phyloP scores from a whole-genome alignment of 2,329 filamentous ascomycete genomes.

The Pyricularia sp. region DNA sequence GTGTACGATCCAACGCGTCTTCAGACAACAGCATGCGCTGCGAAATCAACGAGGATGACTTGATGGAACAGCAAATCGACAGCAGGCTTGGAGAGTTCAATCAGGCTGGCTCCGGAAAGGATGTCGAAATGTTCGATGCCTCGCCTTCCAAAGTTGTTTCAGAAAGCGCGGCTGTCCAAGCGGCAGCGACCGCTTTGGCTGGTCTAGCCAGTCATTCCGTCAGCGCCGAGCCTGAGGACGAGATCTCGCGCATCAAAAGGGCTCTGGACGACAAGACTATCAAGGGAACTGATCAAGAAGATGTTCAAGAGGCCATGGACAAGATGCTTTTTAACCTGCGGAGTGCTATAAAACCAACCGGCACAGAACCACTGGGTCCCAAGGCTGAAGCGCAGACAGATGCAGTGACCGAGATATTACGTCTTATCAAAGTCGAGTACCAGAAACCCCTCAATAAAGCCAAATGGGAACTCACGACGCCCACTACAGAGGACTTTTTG shows the following conservation, averaged over 20 bases:
- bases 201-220: not conserved
- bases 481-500: conserved; percentile 42
- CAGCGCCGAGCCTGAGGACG: conserved; percentile 10
- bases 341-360: conserved; percentile 67
- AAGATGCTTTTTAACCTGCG: conserved; percentile 86
- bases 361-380: conserved; percentile 32
- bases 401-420: conserved; percentile 58
- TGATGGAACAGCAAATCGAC: conserved; percentile 1
- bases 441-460: conserved; percentile 37
- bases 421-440: conserved; percentile 48
- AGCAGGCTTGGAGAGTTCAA: not conserved
- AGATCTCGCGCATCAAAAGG: conserved; percentile 20
- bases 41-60: conserved; percentile 1
- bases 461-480: conserved; percentile 23
- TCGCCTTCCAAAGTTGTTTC: not conserved
- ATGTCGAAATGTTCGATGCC: conserved; percentile 7
- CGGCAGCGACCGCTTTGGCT: not conserved
- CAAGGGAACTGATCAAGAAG: conserved; percentile 62
- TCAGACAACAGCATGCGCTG: conserved; percentile 3
- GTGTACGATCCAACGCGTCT: not conserved
- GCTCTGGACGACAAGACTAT: conserved; percentile 32
- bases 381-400: conserved; percentile 64
- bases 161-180: not conserved
- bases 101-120: not conserved
- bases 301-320: conserved; percentile 91